Evolutionary conservation across 139 green algal genomes (phyloP).

Genomic region (Chlamydomonas applanata): DNA sequence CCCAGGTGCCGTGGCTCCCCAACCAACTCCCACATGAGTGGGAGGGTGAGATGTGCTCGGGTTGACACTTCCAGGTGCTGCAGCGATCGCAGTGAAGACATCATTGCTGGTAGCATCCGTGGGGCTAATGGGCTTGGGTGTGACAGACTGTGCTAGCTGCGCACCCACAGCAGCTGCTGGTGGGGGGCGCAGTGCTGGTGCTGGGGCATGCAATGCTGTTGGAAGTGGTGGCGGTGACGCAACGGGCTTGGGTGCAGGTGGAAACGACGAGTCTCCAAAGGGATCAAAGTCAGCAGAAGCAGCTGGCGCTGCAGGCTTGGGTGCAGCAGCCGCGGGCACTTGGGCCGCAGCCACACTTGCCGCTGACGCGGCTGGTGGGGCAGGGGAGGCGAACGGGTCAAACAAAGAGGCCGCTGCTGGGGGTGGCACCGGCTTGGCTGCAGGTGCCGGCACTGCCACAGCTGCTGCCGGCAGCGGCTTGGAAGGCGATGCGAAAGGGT

Average conservation of each 20-base stretch:
- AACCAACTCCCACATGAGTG: too few species aligned
- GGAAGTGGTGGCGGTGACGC: background rate
- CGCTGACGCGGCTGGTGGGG: background rate
- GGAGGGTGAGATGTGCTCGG: too few species aligned
- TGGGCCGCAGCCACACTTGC: background rate
- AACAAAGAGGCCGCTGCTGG: background rate
- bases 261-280: background rate
- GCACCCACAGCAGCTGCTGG: too few species aligned
- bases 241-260: background rate
- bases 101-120: too few species aligned
- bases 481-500: background rate
- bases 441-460: background rate
- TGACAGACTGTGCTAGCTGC: too few species aligned
- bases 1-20: too few species aligned
- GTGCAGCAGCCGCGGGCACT: background rate
- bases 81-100: too few species aligned
- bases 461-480: background rate
- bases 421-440: background rate
- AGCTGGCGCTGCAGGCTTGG: background rate
- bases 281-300: conserved; percentile 7
- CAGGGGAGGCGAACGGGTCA: background rate
- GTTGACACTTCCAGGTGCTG: too few species aligned
- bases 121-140: too few species aligned
- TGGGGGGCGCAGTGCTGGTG: too few species aligned
- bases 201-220: background rate